A percentile compares a stretch with the other conserved stretches of the same genome.
Evolutionary conservation across 345 rosid species (phyloP).

Genomic region (Pelargonium nanum): DNA sequence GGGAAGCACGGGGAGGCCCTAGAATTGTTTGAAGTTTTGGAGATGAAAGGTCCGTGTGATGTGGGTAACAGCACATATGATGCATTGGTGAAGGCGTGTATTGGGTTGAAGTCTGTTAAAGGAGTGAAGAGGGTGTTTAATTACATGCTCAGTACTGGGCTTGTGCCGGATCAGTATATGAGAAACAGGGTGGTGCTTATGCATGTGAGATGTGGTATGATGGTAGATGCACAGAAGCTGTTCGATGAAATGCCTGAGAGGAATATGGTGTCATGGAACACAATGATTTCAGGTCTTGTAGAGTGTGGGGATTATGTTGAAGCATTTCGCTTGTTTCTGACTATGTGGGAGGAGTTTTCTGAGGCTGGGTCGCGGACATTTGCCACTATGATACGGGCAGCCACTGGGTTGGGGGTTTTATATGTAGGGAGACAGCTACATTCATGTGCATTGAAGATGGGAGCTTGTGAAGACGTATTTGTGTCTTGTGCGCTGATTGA

Average conservation of each 20-base stretch:
- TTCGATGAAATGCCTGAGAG: conserved; percentile 73
- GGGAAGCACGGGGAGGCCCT: conserved; percentile 53
- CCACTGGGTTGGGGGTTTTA: conserved; percentile 55
- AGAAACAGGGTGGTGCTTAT: conserved; percentile 57
- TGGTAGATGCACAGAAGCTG: conserved; percentile 51
- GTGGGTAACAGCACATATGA: conserved; percentile 51
- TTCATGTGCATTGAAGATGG: conserved; percentile 50
- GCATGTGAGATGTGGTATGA: conserved; percentile 73
- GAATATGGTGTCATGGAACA: conserved; percentile 56
- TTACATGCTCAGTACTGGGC: conserved; percentile 43
- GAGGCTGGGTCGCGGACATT: conserved; percentile 48
- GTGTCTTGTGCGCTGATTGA: conserved; percentile 68
- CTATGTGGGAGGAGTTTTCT: conserved; percentile 69
- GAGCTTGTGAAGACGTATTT: conserved; percentile 36
- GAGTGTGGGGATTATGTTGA: conserved; percentile 49
- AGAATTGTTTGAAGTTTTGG: conserved; percentile 75
- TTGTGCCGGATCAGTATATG: conserved; percentile 50
- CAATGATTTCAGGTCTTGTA: conserved; percentile 47
- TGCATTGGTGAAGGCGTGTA: conserved; percentile 66
- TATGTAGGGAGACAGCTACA: conserved; percentile 59
- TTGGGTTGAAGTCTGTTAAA: conserved; percentile 53
- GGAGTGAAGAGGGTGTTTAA: conserved; percentile 56
- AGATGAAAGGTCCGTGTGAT: conserved; percentile 37
- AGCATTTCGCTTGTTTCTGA: conserved; percentile 51
- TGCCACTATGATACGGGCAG: conserved; percentile 52